phyloP scores from a whole-genome alignment of 257 asterid species.

The Primulina eburnea region DNA sequence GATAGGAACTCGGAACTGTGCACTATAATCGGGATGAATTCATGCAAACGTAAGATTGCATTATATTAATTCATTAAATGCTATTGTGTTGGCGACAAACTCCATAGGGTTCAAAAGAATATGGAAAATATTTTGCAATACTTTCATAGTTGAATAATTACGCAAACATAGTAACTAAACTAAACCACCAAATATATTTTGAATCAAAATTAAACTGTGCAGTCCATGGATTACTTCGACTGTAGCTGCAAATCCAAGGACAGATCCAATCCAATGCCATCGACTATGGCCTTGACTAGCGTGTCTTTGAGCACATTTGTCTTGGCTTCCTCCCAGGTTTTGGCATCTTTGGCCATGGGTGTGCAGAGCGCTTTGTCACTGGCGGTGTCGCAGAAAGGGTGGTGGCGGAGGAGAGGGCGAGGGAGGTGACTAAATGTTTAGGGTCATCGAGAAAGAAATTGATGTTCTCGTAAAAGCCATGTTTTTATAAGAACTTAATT shows the following conservation, averaged over 20 bases:
- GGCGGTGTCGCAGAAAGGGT: slow-evolving; percentile 24
- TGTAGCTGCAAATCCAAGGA: slow-evolving; percentile 11
- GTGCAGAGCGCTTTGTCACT: slow-evolving; percentile 26
- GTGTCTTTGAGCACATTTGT: slow-evolving; percentile 24
- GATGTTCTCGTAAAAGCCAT: neutral
- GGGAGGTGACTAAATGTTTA: slow-evolving; percentile 10
- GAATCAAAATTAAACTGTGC: too few relatives aligned
- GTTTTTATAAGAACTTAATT: too few relatives aligned
- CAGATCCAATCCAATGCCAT: slow-evolving; percentile 21
- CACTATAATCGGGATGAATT: too few relatives aligned
- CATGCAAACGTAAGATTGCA: too few relatives aligned
- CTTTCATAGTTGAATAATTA: too few relatives aligned
- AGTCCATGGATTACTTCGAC: slow-evolving; percentile 18
- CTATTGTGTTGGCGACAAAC: too few relatives aligned
- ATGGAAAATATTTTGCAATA: too few relatives aligned
- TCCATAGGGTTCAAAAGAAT: too few relatives aligned
- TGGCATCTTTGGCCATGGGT: slow-evolving; percentile 18
- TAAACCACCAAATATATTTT: too few relatives aligned
- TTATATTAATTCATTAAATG: too few relatives aligned
- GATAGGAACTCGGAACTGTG: too few relatives aligned
- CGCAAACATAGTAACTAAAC: too few relatives aligned
- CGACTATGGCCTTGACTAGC: slow-evolving; percentile 4
- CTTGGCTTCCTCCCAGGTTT: slow-evolving; percentile 31
- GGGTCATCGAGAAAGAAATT: slow-evolving; percentile 3
- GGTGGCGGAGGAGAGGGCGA: slow-evolving; percentile 7